Evolutionary conservation across 225 moss, liverwort and hornwort species (phyloP).

Genomic region (Antitrichia curtipendula): DNA sequence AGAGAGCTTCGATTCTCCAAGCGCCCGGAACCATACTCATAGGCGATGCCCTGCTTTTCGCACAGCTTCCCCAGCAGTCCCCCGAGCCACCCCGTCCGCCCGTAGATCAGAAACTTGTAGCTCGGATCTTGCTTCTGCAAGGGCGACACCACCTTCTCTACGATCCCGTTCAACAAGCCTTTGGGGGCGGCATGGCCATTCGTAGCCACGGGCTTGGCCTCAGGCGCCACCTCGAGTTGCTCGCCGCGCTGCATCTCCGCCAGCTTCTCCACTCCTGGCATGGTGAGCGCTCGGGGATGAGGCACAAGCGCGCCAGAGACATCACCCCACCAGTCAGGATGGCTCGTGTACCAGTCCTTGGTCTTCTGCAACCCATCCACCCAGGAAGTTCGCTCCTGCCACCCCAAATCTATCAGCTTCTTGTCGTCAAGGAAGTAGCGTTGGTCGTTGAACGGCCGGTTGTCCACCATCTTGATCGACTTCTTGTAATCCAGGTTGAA

Average conservation of each 20-base stretch:
- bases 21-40: constrained; percentile 36
- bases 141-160: not conserved
- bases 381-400: constrained; percentile 39
- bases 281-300: constrained; percentile 23
- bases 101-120: constrained; percentile 34
- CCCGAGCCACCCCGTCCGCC: constrained; percentile 34
- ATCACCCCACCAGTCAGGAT: constrained; percentile 42
- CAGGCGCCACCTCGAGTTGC: not conserved
- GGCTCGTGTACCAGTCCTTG: constrained; percentile 32
- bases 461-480: constrained; percentile 36
- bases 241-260: constrained; percentile 13
- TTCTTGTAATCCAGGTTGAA: constrained; percentile 33
- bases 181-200: not conserved
- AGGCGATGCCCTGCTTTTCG: constrained; percentile 23
- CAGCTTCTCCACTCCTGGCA: constrained; percentile 24
- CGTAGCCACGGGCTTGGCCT: not conserved
- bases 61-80: constrained; percentile 33
- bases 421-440: constrained; percentile 32
- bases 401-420: constrained; percentile 32
- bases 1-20: constrained; percentile 26
- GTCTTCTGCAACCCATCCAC: constrained; percentile 32
- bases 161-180: not conserved
- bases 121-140: constrained; percentile 4
- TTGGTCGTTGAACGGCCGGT: constrained; percentile 40
- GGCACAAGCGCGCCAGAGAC: constrained; percentile 37